Conservation (phyloP, 345 rosid genomes). For the Microcos paniculata region DNA sequence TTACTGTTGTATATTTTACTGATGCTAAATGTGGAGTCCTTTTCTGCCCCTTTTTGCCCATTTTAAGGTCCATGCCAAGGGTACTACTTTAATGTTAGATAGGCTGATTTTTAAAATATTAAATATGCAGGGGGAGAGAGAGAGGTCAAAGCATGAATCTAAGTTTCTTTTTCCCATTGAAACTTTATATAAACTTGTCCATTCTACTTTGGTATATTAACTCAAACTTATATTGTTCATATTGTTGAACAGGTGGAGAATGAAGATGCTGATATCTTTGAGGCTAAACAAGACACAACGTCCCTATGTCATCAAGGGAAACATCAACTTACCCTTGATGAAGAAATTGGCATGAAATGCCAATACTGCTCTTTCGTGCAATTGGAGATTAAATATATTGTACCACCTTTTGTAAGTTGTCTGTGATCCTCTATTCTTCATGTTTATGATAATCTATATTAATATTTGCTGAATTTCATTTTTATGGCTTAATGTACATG, state of each 20-base stretch:
- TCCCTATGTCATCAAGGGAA: constrained; percentile 38
- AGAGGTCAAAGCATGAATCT: neutral
- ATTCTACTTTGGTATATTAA: neutral
- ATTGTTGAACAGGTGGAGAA: neutral
- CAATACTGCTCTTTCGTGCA: constrained; percentile 37
- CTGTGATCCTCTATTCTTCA: neutral
- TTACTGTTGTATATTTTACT: too few species aligned
- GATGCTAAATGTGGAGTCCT: too few species aligned
- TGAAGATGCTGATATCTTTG: neutral
- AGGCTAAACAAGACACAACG: neutral
- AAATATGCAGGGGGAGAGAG: neutral
- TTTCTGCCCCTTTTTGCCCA: too few species aligned
- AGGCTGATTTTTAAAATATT: neutral
- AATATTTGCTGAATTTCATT: neutral
- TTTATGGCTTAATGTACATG: neutral
- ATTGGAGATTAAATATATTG: constrained; percentile 41
- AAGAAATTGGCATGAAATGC: constrained; percentile 57
- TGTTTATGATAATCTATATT: neutral
- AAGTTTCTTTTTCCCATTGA: neutral
- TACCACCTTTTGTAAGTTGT: constrained; percentile 38
- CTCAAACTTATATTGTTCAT: neutral
- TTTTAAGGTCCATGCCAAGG: too few species aligned
- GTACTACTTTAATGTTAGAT: neutral
- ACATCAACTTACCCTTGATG: constrained; percentile 48
- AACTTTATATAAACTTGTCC: neutral